Conservation (phyloP, 176 grass and related monocot genomes). For the Chloris gayana region DNA sequence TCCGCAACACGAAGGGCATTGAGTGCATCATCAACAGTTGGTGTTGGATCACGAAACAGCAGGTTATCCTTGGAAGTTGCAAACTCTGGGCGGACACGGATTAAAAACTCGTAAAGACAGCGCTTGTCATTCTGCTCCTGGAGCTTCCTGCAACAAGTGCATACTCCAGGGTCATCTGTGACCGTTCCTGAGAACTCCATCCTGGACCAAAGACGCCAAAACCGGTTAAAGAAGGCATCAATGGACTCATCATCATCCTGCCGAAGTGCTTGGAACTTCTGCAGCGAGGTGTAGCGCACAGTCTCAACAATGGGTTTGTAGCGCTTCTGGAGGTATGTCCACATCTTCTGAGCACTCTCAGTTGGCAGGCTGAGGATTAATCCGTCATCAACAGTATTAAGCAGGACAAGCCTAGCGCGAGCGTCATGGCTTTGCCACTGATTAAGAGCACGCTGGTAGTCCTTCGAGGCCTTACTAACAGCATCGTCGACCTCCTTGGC, state of each 20-base stretch:
- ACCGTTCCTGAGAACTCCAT: neutral
- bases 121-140: neutral
- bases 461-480: neutral
- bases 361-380: neutral
- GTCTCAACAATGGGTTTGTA: neutral
- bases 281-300: neutral
- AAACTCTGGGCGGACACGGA: slow-evolving; percentile 9
- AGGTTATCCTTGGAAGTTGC: neutral
- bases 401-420: neutral
- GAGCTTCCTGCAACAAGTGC: slow-evolving; percentile 13
- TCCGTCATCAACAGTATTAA: neutral
- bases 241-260: neutral
- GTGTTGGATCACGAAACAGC: neutral
- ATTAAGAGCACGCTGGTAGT: neutral
- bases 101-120: neutral
- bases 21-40: neutral
- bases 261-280: neutral
- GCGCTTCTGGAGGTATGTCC: neutral
- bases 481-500: neutral
- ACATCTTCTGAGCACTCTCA: slow-evolving; percentile 1
- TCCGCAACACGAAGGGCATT: neutral
- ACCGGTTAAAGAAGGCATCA: neutral
- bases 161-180: neutral
- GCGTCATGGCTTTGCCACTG: neutral
- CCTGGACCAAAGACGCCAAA: neutral